Evolutionary conservation across 768 basidiomycete species (phyloP).

Genomic region (Asterophora lycoperdoides): DNA sequence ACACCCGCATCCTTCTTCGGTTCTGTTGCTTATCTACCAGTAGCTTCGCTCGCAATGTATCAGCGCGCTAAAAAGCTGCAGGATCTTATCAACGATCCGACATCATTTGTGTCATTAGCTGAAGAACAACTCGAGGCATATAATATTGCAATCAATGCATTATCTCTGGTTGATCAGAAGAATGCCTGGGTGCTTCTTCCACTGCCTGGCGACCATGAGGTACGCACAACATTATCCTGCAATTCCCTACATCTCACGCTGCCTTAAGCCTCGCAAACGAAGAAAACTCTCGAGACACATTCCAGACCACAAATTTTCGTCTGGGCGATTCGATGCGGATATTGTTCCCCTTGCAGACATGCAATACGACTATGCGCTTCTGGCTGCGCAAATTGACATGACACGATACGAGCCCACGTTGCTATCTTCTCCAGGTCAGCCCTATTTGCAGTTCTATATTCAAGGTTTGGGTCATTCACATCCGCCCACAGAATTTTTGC

Average conservation of each 20-base stretch:
- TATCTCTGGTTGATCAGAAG: conserved; percentile 76
- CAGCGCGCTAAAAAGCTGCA: conserved; percentile 80
- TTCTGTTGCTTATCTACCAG: conserved; percentile 14
- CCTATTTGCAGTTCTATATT: background rate
- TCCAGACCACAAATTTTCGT: conserved; percentile 66
- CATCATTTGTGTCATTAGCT: conserved; percentile 40
- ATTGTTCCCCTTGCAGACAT: conserved; percentile 79
- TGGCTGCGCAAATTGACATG: conserved; percentile 76
- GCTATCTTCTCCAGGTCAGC: conserved; percentile 62
- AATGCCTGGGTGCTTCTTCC: conserved; percentile 82
- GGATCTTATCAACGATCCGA: conserved; percentile 42
- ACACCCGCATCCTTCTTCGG: conserved; percentile 7
- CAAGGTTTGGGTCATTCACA: background rate
- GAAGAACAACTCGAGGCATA: conserved; percentile 78
- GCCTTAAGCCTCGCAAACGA: conserved; percentile 58
- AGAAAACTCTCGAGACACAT: conserved; percentile 70
- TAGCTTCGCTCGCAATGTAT: conserved; percentile 92
- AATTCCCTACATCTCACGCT: conserved; percentile 10
- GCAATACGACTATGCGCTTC: conserved; percentile 69
- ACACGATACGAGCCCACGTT: conserved; percentile 61
- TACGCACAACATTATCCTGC: conserved; percentile 33
- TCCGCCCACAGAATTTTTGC: conserved; percentile 41
- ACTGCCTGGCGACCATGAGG: conserved; percentile 43
- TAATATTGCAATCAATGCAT: conserved; percentile 82
- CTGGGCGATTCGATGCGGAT: conserved; percentile 65